Percentiles rank a stretch among this genome's conserved stretches.
These are phyloP conservation scores for Cicer arietinum DNA, from an alignment of 306 rosid genomes.

Conservation along the genomic window DNA sequence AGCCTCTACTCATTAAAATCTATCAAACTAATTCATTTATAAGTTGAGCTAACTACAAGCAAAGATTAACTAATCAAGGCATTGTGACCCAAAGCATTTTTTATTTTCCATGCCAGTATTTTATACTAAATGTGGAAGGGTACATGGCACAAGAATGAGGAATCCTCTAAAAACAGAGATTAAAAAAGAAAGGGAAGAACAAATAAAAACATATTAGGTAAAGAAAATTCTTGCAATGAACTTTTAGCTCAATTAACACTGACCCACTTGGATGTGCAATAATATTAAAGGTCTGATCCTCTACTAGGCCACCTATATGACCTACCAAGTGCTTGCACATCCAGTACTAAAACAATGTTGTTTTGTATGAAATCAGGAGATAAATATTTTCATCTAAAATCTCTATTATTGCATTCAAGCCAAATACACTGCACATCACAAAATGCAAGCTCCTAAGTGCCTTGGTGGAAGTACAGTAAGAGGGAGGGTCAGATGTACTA, in stretches of 20 bases:
- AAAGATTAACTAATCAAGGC: conserved; percentile 25
- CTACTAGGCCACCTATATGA: neutral
- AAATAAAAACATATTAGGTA: conserved; percentile 1
- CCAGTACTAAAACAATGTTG: conserved; percentile 3
- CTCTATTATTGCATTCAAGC: conserved; percentile 13
- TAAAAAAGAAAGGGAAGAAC: neutral
- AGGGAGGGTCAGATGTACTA: too few species aligned
- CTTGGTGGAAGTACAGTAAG: neutral
- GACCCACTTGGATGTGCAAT: neutral
- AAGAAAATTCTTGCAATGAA: conserved; percentile 10
- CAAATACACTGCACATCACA: conserved; percentile 12
- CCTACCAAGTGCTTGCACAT: neutral
- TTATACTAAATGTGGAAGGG: neutral
- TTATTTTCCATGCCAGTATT: neutral
- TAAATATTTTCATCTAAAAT: conserved; percentile 19
- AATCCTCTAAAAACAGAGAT: neutral
- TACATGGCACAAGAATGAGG: conserved; percentile 16
- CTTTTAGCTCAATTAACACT: conserved; percentile 25
- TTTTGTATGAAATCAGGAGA: neutral
- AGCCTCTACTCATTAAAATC: conserved; percentile 16
- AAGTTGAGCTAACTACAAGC: conserved; percentile 18
- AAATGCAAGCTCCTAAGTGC: conserved; percentile 6
- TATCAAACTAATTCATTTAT: conserved; percentile 32
- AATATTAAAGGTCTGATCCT: conserved; percentile 8
- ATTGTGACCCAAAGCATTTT: neutral